These are phyloP conservation scores for Lasiodiplodia sp. DNA, from an alignment of 2,329 filamentous ascomycete genomes.

Conservation along the genomic window DNA sequence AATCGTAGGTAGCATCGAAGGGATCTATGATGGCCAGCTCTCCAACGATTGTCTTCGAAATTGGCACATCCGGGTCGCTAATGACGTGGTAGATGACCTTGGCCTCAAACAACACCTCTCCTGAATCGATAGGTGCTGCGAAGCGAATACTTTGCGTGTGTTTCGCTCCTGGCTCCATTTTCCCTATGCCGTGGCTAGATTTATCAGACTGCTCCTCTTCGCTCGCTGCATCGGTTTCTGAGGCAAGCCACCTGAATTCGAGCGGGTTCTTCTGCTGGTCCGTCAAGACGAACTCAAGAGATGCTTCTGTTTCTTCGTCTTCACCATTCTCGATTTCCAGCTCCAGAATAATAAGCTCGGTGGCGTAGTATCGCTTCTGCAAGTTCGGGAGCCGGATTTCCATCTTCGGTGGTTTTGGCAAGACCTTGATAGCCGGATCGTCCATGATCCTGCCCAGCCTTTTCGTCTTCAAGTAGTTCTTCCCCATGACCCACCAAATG, in stretches of 20 bases:
- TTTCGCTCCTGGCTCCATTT: slow-evolving; percentile 41
- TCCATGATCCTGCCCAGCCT: slow-evolving; percentile 45
- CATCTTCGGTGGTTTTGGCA: slow-evolving; percentile 92
- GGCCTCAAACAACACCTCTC: slow-evolving; percentile 73
- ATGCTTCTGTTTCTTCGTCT: slow-evolving; percentile 76
- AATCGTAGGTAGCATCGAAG: slow-evolving; percentile 91
- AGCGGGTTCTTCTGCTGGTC: slow-evolving; percentile 61
- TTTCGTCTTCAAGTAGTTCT: slow-evolving; percentile 38
- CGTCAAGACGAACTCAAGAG: slow-evolving; percentile 72
- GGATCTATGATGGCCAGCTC: slow-evolving; percentile 78
- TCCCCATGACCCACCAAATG: slow-evolving; percentile 45
- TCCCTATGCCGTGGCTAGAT: slow-evolving; percentile 47
- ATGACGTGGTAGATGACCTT: slow-evolving; percentile 79
- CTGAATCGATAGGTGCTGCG: slow-evolving; percentile 50
- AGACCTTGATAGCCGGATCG: slow-evolving; percentile 68
- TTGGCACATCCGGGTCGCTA: slow-evolving; percentile 80
- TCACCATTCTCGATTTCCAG: slow-evolving; percentile 83
- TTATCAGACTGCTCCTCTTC: slow-evolving; percentile 41
- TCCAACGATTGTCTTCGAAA: slow-evolving; percentile 74
- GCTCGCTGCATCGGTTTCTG: slow-evolving; percentile 33
- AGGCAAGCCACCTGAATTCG: slow-evolving; percentile 56
- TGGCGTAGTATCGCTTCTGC: slow-evolving; percentile 79
- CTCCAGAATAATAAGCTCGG: slow-evolving; percentile 74
- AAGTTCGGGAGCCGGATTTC: slow-evolving; percentile 71
- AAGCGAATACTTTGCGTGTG: slow-evolving; percentile 48